Evolutionary conservation across 2,329 filamentous ascomycete genomes (phyloP).

Genomic region (Pestalotiopsis sp.): DNA sequence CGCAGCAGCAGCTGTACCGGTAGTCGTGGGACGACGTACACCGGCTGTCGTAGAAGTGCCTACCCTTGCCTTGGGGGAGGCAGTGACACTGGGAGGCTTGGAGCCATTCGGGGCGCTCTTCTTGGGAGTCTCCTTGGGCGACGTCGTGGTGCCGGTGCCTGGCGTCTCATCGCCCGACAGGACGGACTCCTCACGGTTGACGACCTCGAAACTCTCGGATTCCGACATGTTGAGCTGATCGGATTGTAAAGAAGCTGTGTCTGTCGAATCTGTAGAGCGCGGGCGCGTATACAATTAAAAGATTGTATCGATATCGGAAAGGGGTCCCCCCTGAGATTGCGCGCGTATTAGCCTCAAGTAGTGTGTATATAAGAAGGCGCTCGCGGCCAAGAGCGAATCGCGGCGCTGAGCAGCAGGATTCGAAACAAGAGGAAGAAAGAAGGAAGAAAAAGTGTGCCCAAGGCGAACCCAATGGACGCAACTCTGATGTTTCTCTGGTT

Average conservation of each 20-base stretch:
- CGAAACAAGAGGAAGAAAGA: neutral
- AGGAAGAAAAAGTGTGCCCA: conserved; percentile 11
- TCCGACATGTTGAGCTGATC: conserved; percentile 44
- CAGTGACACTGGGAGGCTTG: conserved; percentile 31
- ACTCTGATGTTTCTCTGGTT: neutral
- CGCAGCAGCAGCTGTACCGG: conserved; percentile 27
- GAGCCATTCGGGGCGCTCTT: conserved; percentile 33
- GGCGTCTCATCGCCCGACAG: conserved; percentile 36
- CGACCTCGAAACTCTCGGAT: conserved; percentile 47
- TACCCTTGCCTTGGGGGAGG: neutral
- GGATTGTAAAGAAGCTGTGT: neutral
- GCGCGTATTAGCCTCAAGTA: neutral
- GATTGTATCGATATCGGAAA: neutral
- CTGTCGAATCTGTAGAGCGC: neutral
- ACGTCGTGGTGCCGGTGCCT: conserved; percentile 30
- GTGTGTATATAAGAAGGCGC: neutral
- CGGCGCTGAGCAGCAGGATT: neutral
- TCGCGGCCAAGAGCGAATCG: neutral
- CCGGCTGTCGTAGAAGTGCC: conserved; percentile 27
- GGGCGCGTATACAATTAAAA: neutral
- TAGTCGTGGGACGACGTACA: conserved; percentile 35
- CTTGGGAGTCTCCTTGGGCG: conserved; percentile 25
- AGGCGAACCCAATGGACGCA: neutral
- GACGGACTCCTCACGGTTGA: conserved; percentile 45
- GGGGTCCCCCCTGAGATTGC: neutral